Percentiles rank a stretch among this genome's conserved stretches.
Evolutionary conservation across 2,329 filamentous ascomycete species (phyloP).

Genomic region (Claviceps arundinis): DNA sequence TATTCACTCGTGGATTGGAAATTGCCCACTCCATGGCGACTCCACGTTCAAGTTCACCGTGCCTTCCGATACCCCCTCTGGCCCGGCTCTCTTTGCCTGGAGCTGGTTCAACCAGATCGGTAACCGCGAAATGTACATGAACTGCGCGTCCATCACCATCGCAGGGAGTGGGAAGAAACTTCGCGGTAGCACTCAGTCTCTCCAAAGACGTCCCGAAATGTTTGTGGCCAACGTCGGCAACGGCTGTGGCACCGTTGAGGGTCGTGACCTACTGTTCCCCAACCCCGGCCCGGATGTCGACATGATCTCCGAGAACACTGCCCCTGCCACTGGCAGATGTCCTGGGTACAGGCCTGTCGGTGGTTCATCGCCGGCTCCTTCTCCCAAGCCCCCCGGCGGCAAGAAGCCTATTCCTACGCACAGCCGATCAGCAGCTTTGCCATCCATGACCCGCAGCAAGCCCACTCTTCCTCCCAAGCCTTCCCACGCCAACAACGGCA

Average conservation of each 20-base stretch:
- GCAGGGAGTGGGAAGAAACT: conserved; percentile 15
- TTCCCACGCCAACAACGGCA: background rate
- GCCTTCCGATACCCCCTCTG: conserved; percentile 46
- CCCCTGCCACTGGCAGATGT: conserved; percentile 23
- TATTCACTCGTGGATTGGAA: conserved; percentile 43
- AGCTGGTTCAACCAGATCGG: conserved; percentile 65
- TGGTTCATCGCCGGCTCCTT: background rate
- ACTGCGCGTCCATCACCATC: conserved; percentile 61
- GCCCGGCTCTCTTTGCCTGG: conserved; percentile 59
- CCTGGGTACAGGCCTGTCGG: conserved; percentile 1
- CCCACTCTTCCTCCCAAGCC: background rate
- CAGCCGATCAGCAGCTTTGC: background rate
- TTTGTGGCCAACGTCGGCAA: conserved; percentile 58
- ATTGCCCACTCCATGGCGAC: conserved; percentile 33
- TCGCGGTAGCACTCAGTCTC: conserved; percentile 23
- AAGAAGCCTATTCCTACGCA: background rate
- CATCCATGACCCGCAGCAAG: background rate
- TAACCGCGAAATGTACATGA: conserved; percentile 81
- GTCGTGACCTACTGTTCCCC: conserved; percentile 49
- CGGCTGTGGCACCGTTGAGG: conserved; percentile 44
- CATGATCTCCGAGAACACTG: conserved; percentile 21
- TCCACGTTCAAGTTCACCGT: conserved; percentile 52
- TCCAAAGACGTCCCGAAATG: conserved; percentile 48
- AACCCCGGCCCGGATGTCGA: conserved; percentile 45
- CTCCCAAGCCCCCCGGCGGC: background rate